These are phyloP conservation scores for Coprinopsis cinerea DNA, from an alignment of 768 basidiomycete genomes.

Conservation along the genomic window DNA sequence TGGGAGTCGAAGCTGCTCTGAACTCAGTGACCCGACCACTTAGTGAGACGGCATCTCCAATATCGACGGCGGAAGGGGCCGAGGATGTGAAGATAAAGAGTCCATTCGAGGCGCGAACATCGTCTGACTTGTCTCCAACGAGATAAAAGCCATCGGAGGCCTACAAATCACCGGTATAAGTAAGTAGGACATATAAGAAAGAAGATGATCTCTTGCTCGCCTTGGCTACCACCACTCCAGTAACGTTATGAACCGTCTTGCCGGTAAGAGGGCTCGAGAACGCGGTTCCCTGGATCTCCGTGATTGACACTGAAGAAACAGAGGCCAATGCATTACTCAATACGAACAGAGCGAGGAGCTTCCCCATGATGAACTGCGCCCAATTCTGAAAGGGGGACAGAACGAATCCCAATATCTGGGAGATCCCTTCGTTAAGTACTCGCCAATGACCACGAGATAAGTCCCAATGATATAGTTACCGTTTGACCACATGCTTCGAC, in stretches of 20 bases:
- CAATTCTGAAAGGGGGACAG: constrained; percentile 3
- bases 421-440: neutral
- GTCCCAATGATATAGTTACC: constrained; percentile 7
- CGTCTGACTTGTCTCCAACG: constrained; percentile 34
- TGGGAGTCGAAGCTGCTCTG: constrained; percentile 34
- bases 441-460: constrained; percentile 15
- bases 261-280: constrained; percentile 43
- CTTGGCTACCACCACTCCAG: constrained; percentile 49
- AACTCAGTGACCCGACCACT: constrained; percentile 44
- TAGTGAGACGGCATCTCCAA: constrained; percentile 45
- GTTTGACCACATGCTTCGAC: constrained; percentile 19
- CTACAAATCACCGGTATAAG: constrained; percentile 24
- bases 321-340: constrained; percentile 23
- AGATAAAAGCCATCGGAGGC: constrained; percentile 44
- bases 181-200: neutral
- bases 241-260: constrained; percentile 39
- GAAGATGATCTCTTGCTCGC: constrained; percentile 24
- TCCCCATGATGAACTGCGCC: constrained; percentile 21
- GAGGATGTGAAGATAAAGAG: constrained; percentile 43
- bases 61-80: constrained; percentile 31
- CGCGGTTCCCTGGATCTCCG: constrained; percentile 49
- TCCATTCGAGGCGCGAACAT: constrained; percentile 45
- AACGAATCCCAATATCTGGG: neutral
- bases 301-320: constrained; percentile 29
- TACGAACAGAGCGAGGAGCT: constrained; percentile 25